A percentile compares a stretch with the other conserved stretches of the same genome.
Conservation (phyloP, 768 basidiomycete species). For the Cantharellus anzutake region DNA sequence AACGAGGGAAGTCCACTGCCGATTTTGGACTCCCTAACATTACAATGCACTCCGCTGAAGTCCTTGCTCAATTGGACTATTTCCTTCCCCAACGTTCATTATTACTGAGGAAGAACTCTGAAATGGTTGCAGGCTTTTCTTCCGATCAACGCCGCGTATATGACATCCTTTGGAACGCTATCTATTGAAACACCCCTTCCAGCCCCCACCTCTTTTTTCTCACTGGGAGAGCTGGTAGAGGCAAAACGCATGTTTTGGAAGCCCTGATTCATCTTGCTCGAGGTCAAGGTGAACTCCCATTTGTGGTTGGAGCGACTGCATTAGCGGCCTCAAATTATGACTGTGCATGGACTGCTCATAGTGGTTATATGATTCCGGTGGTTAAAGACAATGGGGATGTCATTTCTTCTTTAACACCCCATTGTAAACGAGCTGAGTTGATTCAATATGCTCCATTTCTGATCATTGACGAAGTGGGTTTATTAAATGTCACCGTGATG, state of each 20-base stretch:
- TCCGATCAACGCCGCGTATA: neutral
- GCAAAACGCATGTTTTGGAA: too few species aligned
- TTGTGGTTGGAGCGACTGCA: too few species aligned
- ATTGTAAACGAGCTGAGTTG: conserved; percentile 18
- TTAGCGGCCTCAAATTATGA: too few species aligned
- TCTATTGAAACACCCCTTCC: too few species aligned
- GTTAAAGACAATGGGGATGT: neutral
- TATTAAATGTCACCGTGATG: conserved; percentile 21
- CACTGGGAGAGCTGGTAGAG: too few species aligned
- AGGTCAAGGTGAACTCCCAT: too few species aligned
- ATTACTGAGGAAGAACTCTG: neutral
- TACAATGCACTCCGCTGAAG: neutral
- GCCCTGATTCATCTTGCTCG: too few species aligned
- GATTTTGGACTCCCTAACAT: neutral
- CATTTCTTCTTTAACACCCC: conserved; percentile 15
- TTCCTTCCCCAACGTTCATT: neutral
- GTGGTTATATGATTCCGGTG: too few species aligned
- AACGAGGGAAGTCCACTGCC: neutral
- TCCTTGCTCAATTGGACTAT: neutral
- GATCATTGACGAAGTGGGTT: conserved; percentile 27
- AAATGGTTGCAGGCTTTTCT: neutral
- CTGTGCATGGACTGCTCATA: too few species aligned
- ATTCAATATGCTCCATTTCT: conserved; percentile 16
- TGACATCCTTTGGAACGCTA: neutral
- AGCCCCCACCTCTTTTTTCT: conserved; percentile 18